Conservation (phyloP, 2,329 filamentous ascomycete genomes). For the Esteya vermicola region DNA sequence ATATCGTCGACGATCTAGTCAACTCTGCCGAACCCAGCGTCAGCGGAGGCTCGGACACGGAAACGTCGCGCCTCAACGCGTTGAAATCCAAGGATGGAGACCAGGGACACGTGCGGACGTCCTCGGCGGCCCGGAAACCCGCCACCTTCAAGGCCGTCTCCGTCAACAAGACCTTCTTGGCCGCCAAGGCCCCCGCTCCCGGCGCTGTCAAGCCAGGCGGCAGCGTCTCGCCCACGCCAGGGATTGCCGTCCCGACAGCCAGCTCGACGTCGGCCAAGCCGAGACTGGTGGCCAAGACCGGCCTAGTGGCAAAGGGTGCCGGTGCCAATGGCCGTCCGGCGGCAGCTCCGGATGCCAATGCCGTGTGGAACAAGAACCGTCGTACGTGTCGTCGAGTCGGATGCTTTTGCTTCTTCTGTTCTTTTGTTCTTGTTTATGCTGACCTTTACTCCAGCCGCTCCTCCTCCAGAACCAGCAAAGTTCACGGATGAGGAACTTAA, state of each 20-base stretch:
- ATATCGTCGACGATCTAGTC: conserved; percentile 41
- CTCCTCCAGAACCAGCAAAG: conserved; percentile 61
- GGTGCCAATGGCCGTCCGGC: conserved; percentile 42
- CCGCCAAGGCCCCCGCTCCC: conserved; percentile 45
- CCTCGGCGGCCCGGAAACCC: conserved; percentile 56
- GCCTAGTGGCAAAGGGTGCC: conserved; percentile 28
- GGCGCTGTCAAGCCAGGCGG: conserved; percentile 33
- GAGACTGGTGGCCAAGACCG: conserved; percentile 62
- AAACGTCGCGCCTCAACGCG: conserved; percentile 47
- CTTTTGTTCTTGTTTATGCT: background rate
- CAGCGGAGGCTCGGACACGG: conserved; percentile 65
- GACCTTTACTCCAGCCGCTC: conserved; percentile 31
- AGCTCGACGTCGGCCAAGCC: conserved; percentile 40
- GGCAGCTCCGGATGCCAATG: conserved; percentile 53
- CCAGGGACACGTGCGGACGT: conserved; percentile 42
- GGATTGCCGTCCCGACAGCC: conserved; percentile 25
- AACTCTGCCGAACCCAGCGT: conserved; percentile 53
- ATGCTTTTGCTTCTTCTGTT: background rate
- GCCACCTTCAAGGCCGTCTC: conserved; percentile 73
- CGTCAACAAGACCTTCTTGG: conserved; percentile 71
- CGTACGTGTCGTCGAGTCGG: conserved; percentile 34
- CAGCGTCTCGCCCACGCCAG: conserved; percentile 31
- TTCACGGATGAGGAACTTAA: conserved; percentile 79
- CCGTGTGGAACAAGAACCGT: conserved; percentile 82
- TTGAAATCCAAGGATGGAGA: conserved; percentile 40